These are phyloP conservation scores for Gyrodon lividus DNA, from an alignment of 768 basidiomycete genomes.

Conservation along the genomic window DNA sequence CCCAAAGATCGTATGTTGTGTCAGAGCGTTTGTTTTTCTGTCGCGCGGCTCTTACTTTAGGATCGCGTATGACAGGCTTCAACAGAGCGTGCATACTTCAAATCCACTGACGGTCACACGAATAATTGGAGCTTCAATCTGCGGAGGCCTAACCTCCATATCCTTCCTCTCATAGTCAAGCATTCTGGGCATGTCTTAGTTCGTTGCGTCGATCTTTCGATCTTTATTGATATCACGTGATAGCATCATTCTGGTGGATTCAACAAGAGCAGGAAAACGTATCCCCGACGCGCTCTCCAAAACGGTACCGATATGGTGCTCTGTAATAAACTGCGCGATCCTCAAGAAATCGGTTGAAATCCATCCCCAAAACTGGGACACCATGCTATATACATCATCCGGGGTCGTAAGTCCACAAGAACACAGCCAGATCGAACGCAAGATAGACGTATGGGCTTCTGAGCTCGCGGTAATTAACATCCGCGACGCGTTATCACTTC, in stretches of 20 bases:
- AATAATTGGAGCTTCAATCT: slow-evolving; percentile 85
- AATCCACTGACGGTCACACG: slow-evolving; percentile 88
- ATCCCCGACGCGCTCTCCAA: slow-evolving; percentile 94
- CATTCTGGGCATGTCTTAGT: slow-evolving; percentile 46
- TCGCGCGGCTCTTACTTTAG: not conserved
- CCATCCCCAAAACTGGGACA: slow-evolving; percentile 47
- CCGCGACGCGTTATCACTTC: not conserved
- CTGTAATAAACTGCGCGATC: slow-evolving; percentile 75
- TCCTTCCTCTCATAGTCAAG: slow-evolving; percentile 56
- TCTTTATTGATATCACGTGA: not conserved
- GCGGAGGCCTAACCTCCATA: slow-evolving; percentile 78
- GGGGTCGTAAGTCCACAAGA: slow-evolving; percentile 71
- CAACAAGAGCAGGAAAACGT: slow-evolving; percentile 89
- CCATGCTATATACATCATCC: slow-evolving; percentile 66
- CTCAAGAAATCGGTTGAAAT: slow-evolving; percentile 10
- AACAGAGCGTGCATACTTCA: slow-evolving; percentile 67
- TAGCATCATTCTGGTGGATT: slow-evolving; percentile 87
- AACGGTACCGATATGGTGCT: slow-evolving; percentile 93
- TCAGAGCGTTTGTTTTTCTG: not conserved
- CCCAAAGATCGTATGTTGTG: slow-evolving; percentile 51
- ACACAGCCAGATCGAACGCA: slow-evolving; percentile 70
- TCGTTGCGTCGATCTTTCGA: not conserved
- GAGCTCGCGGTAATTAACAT: slow-evolving; percentile 57
- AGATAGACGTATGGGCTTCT: slow-evolving; percentile 67
- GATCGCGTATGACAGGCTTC: slow-evolving; percentile 15